phyloP scores from a whole-genome alignment of 768 basidiomycete genomes.

The Daedalea quercina region DNA sequence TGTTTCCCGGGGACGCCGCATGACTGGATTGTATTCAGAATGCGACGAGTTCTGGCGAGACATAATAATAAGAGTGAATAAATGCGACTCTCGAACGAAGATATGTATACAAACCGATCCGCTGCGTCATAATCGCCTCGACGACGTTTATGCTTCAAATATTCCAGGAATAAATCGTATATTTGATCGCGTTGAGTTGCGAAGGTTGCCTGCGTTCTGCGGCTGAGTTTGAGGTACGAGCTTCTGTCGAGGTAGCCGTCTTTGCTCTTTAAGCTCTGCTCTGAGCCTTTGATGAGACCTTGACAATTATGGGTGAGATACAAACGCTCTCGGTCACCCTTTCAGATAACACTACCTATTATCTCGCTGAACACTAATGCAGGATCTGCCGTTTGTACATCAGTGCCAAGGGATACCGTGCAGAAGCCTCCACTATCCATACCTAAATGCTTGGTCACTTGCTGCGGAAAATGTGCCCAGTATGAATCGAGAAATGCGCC shows the following conservation, averaged over 20 bases:
- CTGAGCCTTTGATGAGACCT: constrained; percentile 64
- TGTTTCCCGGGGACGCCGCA: constrained; percentile 31
- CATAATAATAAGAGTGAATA: not conserved
- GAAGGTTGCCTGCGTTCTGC: constrained; percentile 48
- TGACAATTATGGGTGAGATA: too few relatives aligned
- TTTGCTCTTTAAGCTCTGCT: constrained; percentile 33
- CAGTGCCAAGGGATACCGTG: not conserved
- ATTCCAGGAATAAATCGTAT: constrained; percentile 49
- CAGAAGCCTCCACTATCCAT: constrained; percentile 1
- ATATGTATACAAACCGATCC: constrained; percentile 37
- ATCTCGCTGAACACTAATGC: constrained; percentile 57
- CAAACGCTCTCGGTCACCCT: too few relatives aligned
- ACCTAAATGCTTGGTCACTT: constrained; percentile 48
- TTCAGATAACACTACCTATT: constrained; percentile 36
- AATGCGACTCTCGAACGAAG: too few relatives aligned
- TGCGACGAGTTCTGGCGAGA: constrained; percentile 46
- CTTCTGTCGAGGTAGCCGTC: constrained; percentile 35
- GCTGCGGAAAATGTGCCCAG: constrained; percentile 53
- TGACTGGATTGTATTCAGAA: constrained; percentile 32
- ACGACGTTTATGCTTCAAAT: constrained; percentile 40
- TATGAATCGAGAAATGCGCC: constrained; percentile 40
- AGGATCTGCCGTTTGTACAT: constrained; percentile 37
- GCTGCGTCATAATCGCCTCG: constrained; percentile 49
- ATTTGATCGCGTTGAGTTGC: constrained; percentile 39
- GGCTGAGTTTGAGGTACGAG: constrained; percentile 42